Evolutionary conservation across 1,284 basidiomycete genomes (phyloP), one percentile per base, ranked within the genome.

Genomic region (Lentinus polychrous): DNA sequence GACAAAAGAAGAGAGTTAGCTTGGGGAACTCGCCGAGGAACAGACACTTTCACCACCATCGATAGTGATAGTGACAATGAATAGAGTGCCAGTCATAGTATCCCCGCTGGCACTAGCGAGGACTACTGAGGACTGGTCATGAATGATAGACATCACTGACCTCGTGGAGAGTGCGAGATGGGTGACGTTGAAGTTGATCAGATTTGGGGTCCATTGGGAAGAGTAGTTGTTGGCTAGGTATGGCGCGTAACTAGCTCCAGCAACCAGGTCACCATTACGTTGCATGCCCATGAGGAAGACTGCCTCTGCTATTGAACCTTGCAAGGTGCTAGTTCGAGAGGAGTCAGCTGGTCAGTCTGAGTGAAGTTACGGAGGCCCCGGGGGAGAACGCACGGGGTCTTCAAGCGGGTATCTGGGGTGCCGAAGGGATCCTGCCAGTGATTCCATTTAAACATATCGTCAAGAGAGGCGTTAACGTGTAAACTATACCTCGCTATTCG

Each of bases 281-380:
- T 48, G 46, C 46, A 48, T 48, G 11, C 46, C 46, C 39, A 48
- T 48, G 39, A 48, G 46, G 31, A 48, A 48, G 46, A 48, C 37
- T 10, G 37, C 38, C 22, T 48, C 46, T 45, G 46, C 46, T 4
- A 48, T 48, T 15, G 46, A 48, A 10, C 46, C 46, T 34, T 48
- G 46, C n/a, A 48, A 33, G 20, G 46, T 48, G 37, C 46, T 48
- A 32, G 8, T n/a, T 20, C 15, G 38, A 23, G 14, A 40, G 45
- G 17, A n/a, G 33, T 43, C 23, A 43, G 41, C 32, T 20, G 24
- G 22, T 31, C 23, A 15, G 27, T 27, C 27, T 27, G 27, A 27
- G 27, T 27, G 27, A 27, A 10, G 10, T 10, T 27, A 4, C 10
- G 27, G 27, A 5, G 27, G n/a, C n/a, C n/a, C n/a, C n/a, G 4